These are phyloP conservation scores for Yamadazyma sp. DNA, from an alignment of 1,139 yeast genomes.

Conservation along the genomic window DNA sequence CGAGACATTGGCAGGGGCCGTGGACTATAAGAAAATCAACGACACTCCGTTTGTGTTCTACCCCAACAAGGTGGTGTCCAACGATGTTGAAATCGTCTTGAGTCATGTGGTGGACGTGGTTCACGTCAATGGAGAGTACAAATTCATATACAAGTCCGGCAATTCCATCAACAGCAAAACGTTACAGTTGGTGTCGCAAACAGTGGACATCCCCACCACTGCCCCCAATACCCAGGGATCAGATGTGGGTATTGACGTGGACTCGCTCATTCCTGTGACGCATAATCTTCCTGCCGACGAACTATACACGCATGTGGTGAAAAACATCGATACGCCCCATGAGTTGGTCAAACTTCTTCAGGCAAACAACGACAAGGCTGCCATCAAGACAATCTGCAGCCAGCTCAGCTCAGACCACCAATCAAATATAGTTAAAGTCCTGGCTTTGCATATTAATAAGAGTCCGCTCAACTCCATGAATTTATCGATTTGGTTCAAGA, in stretches of 20 bases:
- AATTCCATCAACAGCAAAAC: slow-evolving; percentile 5
- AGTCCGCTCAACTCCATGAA: slow-evolving; percentile 33
- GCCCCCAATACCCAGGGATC: not conserved
- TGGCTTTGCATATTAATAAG: slow-evolving; percentile 34
- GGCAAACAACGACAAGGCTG: slow-evolving; percentile 31
- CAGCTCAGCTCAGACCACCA: slow-evolving; percentile 20
- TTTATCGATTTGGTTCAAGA: slow-evolving; percentile 49
- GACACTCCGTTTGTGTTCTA: slow-evolving; percentile 5
- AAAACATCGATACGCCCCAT: slow-evolving; percentile 7
- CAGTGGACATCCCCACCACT: slow-evolving; percentile 1
- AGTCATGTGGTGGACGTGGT: slow-evolving; percentile 9
- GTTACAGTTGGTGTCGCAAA: slow-evolving; percentile 7
- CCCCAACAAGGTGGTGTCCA: slow-evolving; percentile 3
- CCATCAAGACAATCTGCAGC: slow-evolving; percentile 36
- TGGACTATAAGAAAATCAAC: not conserved
- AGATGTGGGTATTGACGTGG: slow-evolving; percentile 6
- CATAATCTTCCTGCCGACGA: slow-evolving; percentile 7
- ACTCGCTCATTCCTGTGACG: slow-evolving; percentile 4
- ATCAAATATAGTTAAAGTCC: slow-evolving; percentile 30
- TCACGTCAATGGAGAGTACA: slow-evolving; percentile 3
- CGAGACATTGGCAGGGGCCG: not conserved
- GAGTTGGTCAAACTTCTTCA: slow-evolving; percentile 22
- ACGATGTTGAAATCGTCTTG: slow-evolving; percentile 2
- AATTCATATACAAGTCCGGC: slow-evolving; percentile 11
- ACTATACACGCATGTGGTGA: slow-evolving; percentile 4